Evolutionary conservation across 164 flowering plant genomes (phyloP), one percentile per base, ranked within the genome.

Genomic region (Santalum album): DNA sequence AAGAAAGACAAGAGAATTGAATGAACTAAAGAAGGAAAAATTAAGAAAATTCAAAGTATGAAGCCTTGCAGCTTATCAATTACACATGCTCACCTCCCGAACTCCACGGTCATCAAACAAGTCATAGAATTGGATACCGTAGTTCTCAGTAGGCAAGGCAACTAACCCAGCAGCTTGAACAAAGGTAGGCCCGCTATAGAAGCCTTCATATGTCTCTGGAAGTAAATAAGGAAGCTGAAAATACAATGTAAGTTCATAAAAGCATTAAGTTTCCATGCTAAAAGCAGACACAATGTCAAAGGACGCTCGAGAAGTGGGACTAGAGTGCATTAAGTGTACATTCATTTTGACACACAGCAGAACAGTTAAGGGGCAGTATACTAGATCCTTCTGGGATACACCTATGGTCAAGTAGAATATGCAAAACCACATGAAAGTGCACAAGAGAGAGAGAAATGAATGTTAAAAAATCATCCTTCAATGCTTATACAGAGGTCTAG

Each of bases 41-140:
- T 42, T 16, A 42, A n/a, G 14, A 45, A 22, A 6, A 20, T 20
- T 12, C 16, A 6, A 18, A 1, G 20, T 6, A 45, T 10, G 25
- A 2, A 12, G 16, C 7, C 12, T 0, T 10, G 49, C 12, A 17
- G 6, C 7, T 17, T 19, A 22, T n/a, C 9, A 51, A 25, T 11
- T 19, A 56, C 51, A 55, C 2, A 29, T 58, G 14, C 62, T 59
- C 32, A 91, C 99, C 91, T 92, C 83, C 39, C 82, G 77, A 64
- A 80, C 60, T 61, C 71, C 90, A 63, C 80, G 81, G 58, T 87
- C 79, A 62, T 83, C 84, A 57, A 83, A 64, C 68, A 92, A 65
- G 65, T 87, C 83, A 65, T 85, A 92, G 56, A 89, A 71, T 60
- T 92, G 99, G 62, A 92, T 63, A 61, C 85, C 53, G 54, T 87